Conservation (phyloP, 2,329 filamentous ascomycete genomes). For the Lanzia echinophila region DNA sequence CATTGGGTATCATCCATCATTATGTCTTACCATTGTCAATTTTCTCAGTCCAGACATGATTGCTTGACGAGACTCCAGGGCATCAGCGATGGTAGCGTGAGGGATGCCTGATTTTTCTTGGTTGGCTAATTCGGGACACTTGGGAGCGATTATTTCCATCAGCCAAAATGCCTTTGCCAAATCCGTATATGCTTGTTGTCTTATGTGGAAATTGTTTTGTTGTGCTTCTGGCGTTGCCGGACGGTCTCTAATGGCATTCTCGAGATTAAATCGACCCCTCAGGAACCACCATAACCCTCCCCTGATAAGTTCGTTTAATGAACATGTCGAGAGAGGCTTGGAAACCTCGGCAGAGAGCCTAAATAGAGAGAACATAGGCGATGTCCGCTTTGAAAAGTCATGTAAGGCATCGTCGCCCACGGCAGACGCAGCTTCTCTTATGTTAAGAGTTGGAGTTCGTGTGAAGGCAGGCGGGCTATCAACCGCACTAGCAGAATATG, state of each 20-base stretch:
- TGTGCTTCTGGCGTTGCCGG: conserved; percentile 48
- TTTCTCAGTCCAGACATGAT: conserved; percentile 63
- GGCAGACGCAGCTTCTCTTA: conserved; percentile 23
- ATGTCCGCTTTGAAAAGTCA: conserved; percentile 64
- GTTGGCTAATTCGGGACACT: conserved; percentile 19
- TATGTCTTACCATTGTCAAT: conserved; percentile 45
- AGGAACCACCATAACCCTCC: conserved; percentile 87
- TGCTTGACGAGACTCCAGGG: conserved; percentile 44
- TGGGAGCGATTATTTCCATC: conserved; percentile 42
- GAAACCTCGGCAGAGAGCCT: conserved; percentile 69
- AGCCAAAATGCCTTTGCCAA: conserved; percentile 84
- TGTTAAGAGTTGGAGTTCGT: conserved; percentile 16
- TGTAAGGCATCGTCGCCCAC: conserved; percentile 55
- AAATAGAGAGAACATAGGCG: conserved; percentile 70
- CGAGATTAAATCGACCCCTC: conserved; percentile 69
- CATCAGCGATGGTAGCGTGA: conserved; percentile 32
- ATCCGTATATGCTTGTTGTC: conserved; percentile 77
- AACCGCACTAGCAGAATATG: background rate
- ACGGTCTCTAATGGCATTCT: conserved; percentile 61
- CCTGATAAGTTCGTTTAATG: conserved; percentile 61
- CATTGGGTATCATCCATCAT: background rate
- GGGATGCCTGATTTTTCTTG: conserved; percentile 17
- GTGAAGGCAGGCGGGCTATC: conserved; percentile 10
- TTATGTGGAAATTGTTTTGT: conserved; percentile 47
- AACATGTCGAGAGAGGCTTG: conserved; percentile 56